Base-by-base conservation (phyloP, 2,329 filamentous ascomycete genomes). In the Xylaria sp. region DNA sequence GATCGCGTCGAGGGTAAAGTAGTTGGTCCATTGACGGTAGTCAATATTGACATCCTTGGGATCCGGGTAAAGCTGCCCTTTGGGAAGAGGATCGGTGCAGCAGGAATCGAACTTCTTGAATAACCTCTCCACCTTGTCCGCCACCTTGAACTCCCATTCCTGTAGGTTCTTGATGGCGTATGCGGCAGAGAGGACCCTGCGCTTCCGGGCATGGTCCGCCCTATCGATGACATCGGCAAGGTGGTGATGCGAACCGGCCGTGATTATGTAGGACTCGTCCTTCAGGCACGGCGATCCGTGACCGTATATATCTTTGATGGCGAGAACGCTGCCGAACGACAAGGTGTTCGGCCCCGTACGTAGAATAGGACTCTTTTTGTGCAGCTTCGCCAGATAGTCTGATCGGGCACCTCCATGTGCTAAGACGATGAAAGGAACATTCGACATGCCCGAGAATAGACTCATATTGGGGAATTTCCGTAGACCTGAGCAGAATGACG, bases 1-100 rank as follows among this genome's bases (percentile, higher is more conserved):
- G 30, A 63, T 63, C 1, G 60, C 60, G 23, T 63, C 60, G 9
- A 63, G 60, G 5, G 60, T 63, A 56, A 63, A 63, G 50, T 63
- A 63, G 50, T 63, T 63, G 9, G 60, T 63, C 60, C 60, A 63
- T 63, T 63, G 60, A 13, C 60, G 50, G 23, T 63, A 63, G 39
- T 63, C 60, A 20, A 63, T 30, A 9, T 55, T 63, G 18, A 63
- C 39, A 36, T 63, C 60, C 13, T 63, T 56, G n/a, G 50, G 60
- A 28, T 63, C 60, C 30, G 60, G 60, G 30, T 63, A 63, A 20
- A 63, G 7, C 15, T 63, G 60, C 4, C 39, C 60, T 12, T 28
- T 36, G 39, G 60, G 60, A 25, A 63, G 50, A 36, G 60, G 50
- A 34, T 55, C 50, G n/a, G 60, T 63, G 23, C 60, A 63, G 28